A percentile compares a stretch with the other conserved stretches of the same genome.
Conservation (phyloP, 2,329 filamentous ascomycete species). For the Zymoseptoria passerinii region DNA sequence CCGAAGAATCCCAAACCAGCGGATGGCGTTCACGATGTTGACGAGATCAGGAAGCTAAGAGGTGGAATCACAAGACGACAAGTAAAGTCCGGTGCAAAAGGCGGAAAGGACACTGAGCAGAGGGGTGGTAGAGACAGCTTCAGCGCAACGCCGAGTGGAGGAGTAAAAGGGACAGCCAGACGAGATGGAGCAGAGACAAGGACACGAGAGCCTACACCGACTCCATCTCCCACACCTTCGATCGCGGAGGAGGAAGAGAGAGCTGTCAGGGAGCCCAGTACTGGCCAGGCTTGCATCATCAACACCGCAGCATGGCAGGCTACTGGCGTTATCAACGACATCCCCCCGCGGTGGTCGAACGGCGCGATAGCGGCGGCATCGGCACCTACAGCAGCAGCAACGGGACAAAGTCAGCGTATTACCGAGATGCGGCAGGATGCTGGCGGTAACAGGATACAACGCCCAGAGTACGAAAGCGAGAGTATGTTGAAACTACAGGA, state of each 20-base stretch:
- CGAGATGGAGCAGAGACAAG: slow-evolving; percentile 4
- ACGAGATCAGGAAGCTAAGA: slow-evolving; percentile 75
- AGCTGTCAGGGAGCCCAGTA: background rate
- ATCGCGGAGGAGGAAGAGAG: background rate
- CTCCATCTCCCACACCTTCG: background rate
- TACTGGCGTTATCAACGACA: slow-evolving; percentile 70
- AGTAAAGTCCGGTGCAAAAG: slow-evolving; percentile 46
- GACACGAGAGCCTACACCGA: background rate
- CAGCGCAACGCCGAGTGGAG: background rate
- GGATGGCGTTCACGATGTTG: slow-evolving; percentile 84
- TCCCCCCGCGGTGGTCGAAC: slow-evolving; percentile 34
- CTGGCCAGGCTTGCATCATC: slow-evolving; percentile 32
- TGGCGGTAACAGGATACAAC: slow-evolving; percentile 16
- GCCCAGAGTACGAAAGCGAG: slow-evolving; percentile 55
- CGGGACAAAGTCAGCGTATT: slow-evolving; percentile 25
- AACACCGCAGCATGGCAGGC: slow-evolving; percentile 64
- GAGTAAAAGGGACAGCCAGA: background rate
- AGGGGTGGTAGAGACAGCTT: background rate
- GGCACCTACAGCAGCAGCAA: background rate
- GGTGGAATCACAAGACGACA: slow-evolving; percentile 82
- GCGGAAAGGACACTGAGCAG: slow-evolving; percentile 3
- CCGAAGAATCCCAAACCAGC: slow-evolving; percentile 81
- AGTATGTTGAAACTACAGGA: slow-evolving; percentile 42
- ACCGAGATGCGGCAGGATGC: slow-evolving; percentile 24
- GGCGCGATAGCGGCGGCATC: no score